These are phyloP conservation scores for Malbranchea cinnamomea DNA, from an alignment of 2,329 filamentous ascomycete species.

Conservation along the genomic window DNA sequence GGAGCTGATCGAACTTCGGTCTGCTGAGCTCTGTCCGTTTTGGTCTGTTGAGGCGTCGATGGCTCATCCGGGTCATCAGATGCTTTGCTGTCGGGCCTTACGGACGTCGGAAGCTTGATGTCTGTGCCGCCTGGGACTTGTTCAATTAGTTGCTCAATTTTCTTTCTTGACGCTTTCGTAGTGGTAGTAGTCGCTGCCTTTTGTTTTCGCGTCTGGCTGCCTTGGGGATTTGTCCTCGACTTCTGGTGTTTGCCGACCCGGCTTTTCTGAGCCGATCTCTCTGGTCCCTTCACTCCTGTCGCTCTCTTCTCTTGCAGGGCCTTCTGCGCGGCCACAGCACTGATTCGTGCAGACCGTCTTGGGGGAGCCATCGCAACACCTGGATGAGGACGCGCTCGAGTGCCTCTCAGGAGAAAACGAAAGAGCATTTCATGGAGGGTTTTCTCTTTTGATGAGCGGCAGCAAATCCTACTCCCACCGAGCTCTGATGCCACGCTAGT, in stretches of 20 bases:
- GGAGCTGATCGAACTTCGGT: too few species aligned
- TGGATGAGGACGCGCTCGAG: neutral
- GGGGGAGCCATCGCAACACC: constrained; percentile 33
- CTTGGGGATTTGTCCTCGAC: constrained; percentile 2
- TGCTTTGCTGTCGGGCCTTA: too few species aligned
- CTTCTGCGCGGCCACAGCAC: constrained; percentile 16
- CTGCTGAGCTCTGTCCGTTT: too few species aligned
- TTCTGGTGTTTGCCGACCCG: constrained; percentile 19
- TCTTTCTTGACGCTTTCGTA: neutral
- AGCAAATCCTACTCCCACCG: too few species aligned
- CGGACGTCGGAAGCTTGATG: too few species aligned
- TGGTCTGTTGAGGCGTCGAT: too few species aligned
- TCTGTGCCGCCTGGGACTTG: too few species aligned
- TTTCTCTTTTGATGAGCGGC: too few species aligned
- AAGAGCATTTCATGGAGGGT: too few species aligned
- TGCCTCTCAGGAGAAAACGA: neutral
- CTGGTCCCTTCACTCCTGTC: constrained; percentile 12
- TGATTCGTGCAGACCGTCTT: constrained; percentile 37
- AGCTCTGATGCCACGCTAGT: too few species aligned
- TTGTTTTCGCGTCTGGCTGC: constrained; percentile 1
- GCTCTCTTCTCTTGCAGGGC: constrained; percentile 10
- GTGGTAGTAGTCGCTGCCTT: constrained; percentile 2
- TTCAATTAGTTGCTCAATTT: neutral
- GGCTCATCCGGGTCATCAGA: too few species aligned
- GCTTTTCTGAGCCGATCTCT: constrained; percentile 13